phyloP scores from a whole-genome alignment of 495 filamentous ascomycete species.

The Penicillium egyptiacum region DNA sequence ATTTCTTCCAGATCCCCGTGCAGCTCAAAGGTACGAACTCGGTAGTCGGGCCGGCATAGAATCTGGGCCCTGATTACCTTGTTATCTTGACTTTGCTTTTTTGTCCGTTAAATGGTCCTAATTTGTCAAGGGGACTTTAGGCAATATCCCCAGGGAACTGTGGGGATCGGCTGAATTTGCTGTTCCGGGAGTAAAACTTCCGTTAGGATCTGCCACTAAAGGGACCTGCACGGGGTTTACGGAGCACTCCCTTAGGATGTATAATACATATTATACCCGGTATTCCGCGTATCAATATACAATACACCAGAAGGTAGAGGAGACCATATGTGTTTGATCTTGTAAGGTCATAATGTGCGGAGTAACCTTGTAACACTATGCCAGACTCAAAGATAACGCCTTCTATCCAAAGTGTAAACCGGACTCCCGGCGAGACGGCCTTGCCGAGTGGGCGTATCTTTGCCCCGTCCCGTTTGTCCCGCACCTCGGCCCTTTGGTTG shows the following conservation, averaged over 20 bases:
- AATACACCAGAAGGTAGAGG: not conserved
- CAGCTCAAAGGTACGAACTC: not conserved
- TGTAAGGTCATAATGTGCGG: not conserved
- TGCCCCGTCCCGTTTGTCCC: conserved; percentile 28
- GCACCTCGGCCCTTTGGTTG: not conserved
- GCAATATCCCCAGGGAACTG: not conserved
- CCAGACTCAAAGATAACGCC: not conserved
- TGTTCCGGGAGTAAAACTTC: conserved; percentile 2
- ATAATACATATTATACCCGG: not conserved
- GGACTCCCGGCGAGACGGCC: conserved; percentile 2
- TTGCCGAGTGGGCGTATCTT: conserved; percentile 32
- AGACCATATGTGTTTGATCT: not conserved
- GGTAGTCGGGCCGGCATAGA: conserved; percentile 6
- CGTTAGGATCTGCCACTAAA: conserved; percentile 30
- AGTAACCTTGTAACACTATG: not conserved
- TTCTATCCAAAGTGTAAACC: conserved; percentile 21
- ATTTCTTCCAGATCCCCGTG: not conserved
- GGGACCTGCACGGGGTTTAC: conserved; percentile 10
- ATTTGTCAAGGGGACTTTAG: not conserved
- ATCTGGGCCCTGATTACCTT: not conserved
- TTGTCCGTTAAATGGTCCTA: not conserved
- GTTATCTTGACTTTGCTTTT: not conserved
- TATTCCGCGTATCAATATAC: not conserved
- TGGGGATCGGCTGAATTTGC: conserved; percentile 11
- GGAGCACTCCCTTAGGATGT: not conserved